These are phyloP conservation scores for Cocos nucifera DNA, from an alignment of 176 grass and related monocot genomes.

Conservation along the genomic window DNA sequence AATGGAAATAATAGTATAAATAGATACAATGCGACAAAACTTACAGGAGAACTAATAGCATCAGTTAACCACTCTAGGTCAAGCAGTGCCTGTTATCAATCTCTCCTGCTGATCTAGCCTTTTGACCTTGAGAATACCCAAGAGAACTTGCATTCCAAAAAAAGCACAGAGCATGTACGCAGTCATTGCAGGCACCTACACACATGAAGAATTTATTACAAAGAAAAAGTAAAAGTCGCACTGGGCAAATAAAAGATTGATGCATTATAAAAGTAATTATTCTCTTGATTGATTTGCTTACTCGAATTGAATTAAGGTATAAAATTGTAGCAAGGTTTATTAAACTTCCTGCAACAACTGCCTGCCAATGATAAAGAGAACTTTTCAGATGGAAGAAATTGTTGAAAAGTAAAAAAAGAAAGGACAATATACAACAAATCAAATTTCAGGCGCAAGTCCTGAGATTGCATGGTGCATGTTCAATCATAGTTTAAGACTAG, in stretches of 20 bases:
- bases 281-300: conserved; percentile 30
- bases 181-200: conserved; percentile 63
- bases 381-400: conserved; percentile 1
- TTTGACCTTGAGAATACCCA: conserved; percentile 80
- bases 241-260: not conserved
- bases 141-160: conserved; percentile 72
- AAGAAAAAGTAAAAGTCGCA: not conserved
- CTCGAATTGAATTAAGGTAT: conserved; percentile 73
- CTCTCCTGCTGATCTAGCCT: conserved; percentile 81
- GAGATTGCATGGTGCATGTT: too few relatives aligned
- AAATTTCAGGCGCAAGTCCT: too few relatives aligned
- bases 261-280: not conserved
- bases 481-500: too few relatives aligned
- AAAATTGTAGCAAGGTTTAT: conserved; percentile 81
- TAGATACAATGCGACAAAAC: too few relatives aligned
- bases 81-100: conserved; percentile 90
- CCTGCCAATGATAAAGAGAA: conserved; percentile 30
- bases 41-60: too few relatives aligned
- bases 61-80: not conserved
- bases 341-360: conserved; percentile 78
- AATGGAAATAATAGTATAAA: too few relatives aligned
- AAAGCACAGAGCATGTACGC: conserved; percentile 56
- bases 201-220: conserved; percentile 5
- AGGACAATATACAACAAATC: too few relatives aligned
- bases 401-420: too few relatives aligned